A percentile compares a stretch with the other conserved stretches of the same genome.
These are phyloP conservation scores for Hymenoscyphus fraxineus DNA, from an alignment of 2,329 filamentous ascomycete genomes.

Conservation along the genomic window DNA sequence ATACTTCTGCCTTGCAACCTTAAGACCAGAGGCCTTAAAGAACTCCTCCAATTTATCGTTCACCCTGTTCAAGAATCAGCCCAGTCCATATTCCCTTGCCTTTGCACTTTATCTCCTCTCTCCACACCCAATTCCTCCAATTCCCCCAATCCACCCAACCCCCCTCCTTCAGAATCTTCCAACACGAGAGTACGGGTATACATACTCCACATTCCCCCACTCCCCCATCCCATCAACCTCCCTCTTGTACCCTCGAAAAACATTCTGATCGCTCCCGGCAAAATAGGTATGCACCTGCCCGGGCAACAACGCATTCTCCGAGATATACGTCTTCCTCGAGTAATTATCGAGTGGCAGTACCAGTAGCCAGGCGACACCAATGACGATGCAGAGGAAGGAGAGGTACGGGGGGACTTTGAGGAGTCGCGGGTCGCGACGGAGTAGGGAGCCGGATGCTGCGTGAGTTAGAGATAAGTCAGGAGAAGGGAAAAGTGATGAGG, in stretches of 20 bases:
- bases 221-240: slow-evolving; percentile 66
- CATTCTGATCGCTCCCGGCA: slow-evolving; percentile 89
- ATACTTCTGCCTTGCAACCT: slow-evolving; percentile 84
- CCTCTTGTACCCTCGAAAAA: slow-evolving; percentile 84
- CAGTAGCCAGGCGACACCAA: slow-evolving; percentile 86
- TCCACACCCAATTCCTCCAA: neutral
- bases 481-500: slow-evolving; percentile 17
- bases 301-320: slow-evolving; percentile 91
- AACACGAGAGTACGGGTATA: neutral
- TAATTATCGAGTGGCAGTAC: slow-evolving; percentile 87
- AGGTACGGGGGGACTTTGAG: slow-evolving; percentile 83
- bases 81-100: neutral
- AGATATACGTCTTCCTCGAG: slow-evolving; percentile 90
- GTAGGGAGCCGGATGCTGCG: slow-evolving; percentile 54
- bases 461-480: slow-evolving; percentile 20
- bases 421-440: slow-evolving; percentile 77
- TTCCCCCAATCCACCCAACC: neutral
- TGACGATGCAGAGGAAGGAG: slow-evolving; percentile 76
- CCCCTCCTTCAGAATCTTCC: too few relatives aligned
- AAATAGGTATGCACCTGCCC: slow-evolving; percentile 99
- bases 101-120: neutral
- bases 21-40: slow-evolving; percentile 74
- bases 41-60: slow-evolving; percentile 73
- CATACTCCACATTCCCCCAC: slow-evolving; percentile 51
- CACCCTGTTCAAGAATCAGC: slow-evolving; percentile 42